Conservation (phyloP, 129 eudicot species). For the Helichrysum umbraculigerum region DNA sequence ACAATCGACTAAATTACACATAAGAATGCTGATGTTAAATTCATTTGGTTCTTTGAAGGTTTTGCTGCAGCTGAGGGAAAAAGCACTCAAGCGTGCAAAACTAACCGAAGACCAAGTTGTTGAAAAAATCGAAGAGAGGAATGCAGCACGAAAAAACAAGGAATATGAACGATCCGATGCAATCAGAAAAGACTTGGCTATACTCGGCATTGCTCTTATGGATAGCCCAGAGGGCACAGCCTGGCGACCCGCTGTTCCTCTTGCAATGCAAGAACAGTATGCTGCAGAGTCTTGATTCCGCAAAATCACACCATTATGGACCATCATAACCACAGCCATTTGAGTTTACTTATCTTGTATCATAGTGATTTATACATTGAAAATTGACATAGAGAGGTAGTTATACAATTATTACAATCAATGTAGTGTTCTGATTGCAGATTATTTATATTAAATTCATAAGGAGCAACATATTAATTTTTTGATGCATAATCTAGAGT, state of each 20-base stretch:
- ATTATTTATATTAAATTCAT: background rate
- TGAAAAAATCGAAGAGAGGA: slow-evolving; percentile 65
- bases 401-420: background rate
- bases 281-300: slow-evolving; percentile 32
- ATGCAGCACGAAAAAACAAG: slow-evolving; percentile 64
- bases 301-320: background rate
- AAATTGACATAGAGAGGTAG: background rate
- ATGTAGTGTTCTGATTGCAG: background rate
- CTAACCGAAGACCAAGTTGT: slow-evolving; percentile 64
- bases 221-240: slow-evolving; percentile 86
- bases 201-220: slow-evolving; percentile 78
- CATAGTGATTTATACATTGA: background rate
- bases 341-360: background rate
- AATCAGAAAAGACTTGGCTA: slow-evolving; percentile 72
- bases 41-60: slow-evolving; percentile 39
- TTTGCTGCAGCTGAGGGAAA: slow-evolving; percentile 71
- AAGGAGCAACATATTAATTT: background rate
- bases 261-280: slow-evolving; percentile 64
- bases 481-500: background rate
- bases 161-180: slow-evolving; percentile 82
- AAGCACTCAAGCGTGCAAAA: slow-evolving; percentile 81
- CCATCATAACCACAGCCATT: background rate
- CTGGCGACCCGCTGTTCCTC: slow-evolving; percentile 94
- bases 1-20: background rate
- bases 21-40: slow-evolving; percentile 6